A percentile compares a stretch with the other conserved stretches of the same genome.
These are phyloP conservation scores for Nakazawaea sp. DNA, from an alignment of 805 yeast species.

Conservation along the genomic window DNA sequence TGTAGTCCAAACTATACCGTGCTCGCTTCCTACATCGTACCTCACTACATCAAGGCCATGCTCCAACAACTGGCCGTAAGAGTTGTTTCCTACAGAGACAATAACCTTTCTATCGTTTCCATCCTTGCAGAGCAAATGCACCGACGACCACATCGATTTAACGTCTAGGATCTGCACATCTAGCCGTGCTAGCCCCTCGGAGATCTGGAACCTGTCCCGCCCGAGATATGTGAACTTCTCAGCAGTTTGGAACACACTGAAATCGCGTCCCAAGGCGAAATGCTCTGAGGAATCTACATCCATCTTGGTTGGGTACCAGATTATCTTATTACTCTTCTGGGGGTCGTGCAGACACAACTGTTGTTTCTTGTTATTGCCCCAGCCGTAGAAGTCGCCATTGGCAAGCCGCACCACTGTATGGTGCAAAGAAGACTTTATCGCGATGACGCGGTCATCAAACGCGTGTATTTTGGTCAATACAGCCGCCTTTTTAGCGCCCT, in stretches of 20 bases:
- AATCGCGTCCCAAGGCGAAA: conserved; percentile 51
- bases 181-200: conserved; percentile 1
- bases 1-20: conserved; percentile 50
- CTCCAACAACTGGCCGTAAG: conserved; percentile 59
- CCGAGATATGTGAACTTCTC: conserved; percentile 23
- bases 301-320: conserved; percentile 19
- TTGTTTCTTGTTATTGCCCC: conserved; percentile 67
- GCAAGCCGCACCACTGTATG: conserved; percentile 32
- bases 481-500: conserved; percentile 13
- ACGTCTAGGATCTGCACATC: conserved; percentile 17
- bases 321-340: conserved; percentile 12
- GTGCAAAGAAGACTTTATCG: conserved; percentile 33
- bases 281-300: conserved; percentile 10
- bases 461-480: background rate
- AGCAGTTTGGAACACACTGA: conserved; percentile 30
- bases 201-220: conserved; percentile 22
- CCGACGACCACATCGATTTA: conserved; percentile 73
- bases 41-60: conserved; percentile 10
- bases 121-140: conserved; percentile 53
- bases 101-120: conserved; percentile 17
- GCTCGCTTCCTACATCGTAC: conserved; percentile 76
- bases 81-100: conserved; percentile 63
- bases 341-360: conserved; percentile 31
- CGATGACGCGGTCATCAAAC: conserved; percentile 8
- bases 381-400: conserved; percentile 45